These are phyloP conservation scores for Cryptosporidium tyzzeri DNA, from an alignment of 169 alveolate genomes.

Conservation along the genomic window DNA sequence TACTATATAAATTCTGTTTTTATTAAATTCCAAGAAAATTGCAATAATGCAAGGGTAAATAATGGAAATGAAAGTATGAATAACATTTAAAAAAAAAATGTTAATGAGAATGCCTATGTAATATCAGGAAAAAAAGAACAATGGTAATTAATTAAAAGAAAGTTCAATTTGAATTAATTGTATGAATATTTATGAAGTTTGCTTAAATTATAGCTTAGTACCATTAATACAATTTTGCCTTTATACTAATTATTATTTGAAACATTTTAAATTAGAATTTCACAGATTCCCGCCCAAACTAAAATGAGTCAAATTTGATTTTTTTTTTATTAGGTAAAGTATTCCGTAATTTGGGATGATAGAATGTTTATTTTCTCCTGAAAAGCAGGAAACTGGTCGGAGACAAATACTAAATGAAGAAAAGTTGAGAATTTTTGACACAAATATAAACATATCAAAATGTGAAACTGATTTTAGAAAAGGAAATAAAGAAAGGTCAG, in stretches of 20 bases:
- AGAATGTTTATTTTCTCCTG: constrained; percentile 24
- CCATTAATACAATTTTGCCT: no score
- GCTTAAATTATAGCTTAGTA: no score
- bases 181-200: no score
- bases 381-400: not conserved
- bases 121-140: not conserved
- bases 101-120: not conserved
- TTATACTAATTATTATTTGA: no score
- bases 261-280: no score
- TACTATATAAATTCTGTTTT: no score
- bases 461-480: constrained; percentile 10
- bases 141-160: not conserved
- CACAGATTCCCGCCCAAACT: not conserved
- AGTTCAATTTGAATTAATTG: not conserved
- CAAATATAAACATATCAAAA: not conserved
- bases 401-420: not conserved
- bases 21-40: no score
- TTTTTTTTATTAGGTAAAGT: not conserved
- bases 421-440: constrained; percentile 10
- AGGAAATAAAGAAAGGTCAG: not conserved
- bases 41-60: not conserved
- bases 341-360: not conserved
- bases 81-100: no score
- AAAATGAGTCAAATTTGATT: not conserved
- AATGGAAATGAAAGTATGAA: no score